Evolutionary conservation across 805 yeast genomes (phyloP).

Genomic region (Blastobotrys parvus): DNA sequence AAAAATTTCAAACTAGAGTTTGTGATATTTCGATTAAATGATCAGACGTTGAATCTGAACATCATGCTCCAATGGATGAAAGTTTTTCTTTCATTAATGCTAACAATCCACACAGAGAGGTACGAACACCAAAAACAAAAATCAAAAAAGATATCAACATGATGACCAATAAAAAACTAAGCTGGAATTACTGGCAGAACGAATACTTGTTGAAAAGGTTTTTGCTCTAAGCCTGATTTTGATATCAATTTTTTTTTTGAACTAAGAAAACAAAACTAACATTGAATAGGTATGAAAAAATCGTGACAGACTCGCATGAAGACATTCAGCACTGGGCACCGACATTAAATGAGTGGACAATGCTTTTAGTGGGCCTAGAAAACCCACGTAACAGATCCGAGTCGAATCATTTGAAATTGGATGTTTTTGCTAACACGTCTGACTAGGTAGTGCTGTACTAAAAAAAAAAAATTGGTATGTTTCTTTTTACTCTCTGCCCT

Average conservation of each 20-base stretch:
- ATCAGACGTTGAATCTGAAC: neutral
- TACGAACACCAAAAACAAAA: constrained; percentile 16
- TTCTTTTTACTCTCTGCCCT: neutral
- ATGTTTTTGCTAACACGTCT: neutral
- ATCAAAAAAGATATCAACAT: constrained; percentile 11
- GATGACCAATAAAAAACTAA: constrained; percentile 58
- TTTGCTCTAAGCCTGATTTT: constrained; percentile 38
- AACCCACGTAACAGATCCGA: constrained; percentile 81
- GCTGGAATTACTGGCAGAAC: constrained; percentile 99
- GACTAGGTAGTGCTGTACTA: neutral
- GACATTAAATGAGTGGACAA: constrained; percentile 85
- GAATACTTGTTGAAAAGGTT: constrained; percentile 62
- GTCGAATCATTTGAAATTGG: constrained; percentile 12
- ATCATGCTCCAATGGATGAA: neutral
- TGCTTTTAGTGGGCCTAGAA: constrained; percentile 95
- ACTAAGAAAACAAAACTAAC: neutral
- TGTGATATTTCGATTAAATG: constrained; percentile 33
- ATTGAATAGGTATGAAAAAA: constrained; percentile 13
- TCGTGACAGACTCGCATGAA: constrained; percentile 39
- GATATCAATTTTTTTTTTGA: neutral
- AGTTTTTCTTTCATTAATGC: neutral
- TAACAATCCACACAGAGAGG: neutral
- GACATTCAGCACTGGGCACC: constrained; percentile 99
- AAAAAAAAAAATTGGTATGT: constrained; percentile 5
- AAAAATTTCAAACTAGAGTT: constrained; percentile 57